These are phyloP conservation scores for Dysphania ambrosioides DNA, from an alignment of 148 eudicot species.

Conservation along the genomic window DNA sequence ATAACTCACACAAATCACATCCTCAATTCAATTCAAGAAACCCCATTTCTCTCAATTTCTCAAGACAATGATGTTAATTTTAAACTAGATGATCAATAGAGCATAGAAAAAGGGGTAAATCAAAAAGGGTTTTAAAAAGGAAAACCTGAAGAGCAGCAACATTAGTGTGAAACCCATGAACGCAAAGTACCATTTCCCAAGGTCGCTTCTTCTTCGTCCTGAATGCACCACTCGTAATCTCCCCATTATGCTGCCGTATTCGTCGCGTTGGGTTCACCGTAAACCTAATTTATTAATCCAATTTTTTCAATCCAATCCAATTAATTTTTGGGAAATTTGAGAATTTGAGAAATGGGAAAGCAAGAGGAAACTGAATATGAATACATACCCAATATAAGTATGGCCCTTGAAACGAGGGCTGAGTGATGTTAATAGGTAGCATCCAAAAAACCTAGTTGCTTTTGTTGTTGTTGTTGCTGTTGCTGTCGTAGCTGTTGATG, in stretches of 20 bases:
- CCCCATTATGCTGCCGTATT: constrained; percentile 92
- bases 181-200: constrained; percentile 92
- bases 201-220: constrained; percentile 79
- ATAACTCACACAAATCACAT: background rate
- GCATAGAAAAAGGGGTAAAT: background rate
- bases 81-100: background rate
- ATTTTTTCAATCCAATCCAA: constrained; percentile 2
- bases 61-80: background rate
- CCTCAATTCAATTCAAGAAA: background rate
- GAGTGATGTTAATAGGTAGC: constrained; percentile 74
- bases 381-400: constrained; percentile 73
- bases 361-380: background rate
- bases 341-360: background rate
- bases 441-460: constrained; percentile 40
- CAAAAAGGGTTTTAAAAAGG: background rate
- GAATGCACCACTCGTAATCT: constrained; percentile 65
- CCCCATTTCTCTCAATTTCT: background rate
- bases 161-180: constrained; percentile 83
- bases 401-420: constrained; percentile 86
- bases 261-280: constrained; percentile 83
- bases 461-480: too few species aligned
- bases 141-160: constrained; percentile 88
- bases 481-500: too few species aligned
- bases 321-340: background rate
- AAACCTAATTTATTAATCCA: constrained; percentile 38